phyloP scores from a whole-genome alignment of 2,329 filamentous ascomycete species.

The Colletotrichum shisoi region DNA sequence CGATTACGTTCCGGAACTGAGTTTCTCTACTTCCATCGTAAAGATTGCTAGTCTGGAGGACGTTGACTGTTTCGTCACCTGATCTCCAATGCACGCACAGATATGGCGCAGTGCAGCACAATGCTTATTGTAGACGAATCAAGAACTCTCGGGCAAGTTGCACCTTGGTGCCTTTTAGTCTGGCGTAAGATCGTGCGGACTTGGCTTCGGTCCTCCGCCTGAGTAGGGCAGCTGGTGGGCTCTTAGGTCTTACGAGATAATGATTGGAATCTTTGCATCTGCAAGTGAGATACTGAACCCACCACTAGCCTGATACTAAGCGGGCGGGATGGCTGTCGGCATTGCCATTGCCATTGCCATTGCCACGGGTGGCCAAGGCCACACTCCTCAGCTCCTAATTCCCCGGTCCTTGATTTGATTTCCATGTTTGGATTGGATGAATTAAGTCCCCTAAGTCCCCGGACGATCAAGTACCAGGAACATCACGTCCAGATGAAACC shows the following conservation, averaged over 20 bases:
- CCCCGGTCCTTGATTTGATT: not conserved
- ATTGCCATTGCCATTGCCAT: not conserved
- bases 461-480: not conserved
- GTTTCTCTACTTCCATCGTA: not conserved
- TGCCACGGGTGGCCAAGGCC: not conserved
- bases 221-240: not conserved
- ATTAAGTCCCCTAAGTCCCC: constrained; percentile 1
- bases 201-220: not conserved
- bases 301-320: not conserved
- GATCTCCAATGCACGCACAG: not conserved
- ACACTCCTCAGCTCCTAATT: not conserved
- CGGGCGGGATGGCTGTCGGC: not conserved
- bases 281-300: not conserved
- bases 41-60: not conserved
- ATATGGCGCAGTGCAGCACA: not conserved
- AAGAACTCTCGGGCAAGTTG: not conserved
- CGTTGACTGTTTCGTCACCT: not conserved
- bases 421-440: too few relatives aligned
- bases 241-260: not conserved
- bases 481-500: too few relatives aligned
- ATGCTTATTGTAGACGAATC: not conserved
- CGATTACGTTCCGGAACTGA: constrained; percentile 63
- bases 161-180: not conserved
- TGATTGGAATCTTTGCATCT: not conserved
- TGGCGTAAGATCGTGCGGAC: not conserved